Base-by-base conservation (phyloP, 1,139 yeast genomes). In the Zygosaccharomyces pseudobailii region DNA sequence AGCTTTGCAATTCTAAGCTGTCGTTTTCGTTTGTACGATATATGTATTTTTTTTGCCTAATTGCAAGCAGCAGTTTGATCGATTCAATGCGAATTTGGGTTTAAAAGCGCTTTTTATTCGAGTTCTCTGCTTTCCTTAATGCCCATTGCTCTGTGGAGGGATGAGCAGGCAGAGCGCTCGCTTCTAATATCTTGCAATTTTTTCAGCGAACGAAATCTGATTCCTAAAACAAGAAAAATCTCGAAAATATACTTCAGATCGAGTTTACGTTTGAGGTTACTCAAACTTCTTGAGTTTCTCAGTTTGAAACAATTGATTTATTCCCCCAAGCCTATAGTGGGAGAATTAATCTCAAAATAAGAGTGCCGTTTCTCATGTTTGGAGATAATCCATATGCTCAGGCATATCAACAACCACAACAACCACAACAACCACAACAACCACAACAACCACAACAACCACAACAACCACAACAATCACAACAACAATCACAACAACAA, bases 1-100 rank as follows among this genome's bases (percentile, higher is more conserved):
- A 79, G 96, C 96, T 74, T 82, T 87, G 75, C 95, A 87, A 82
- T 87, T 87, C 77, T 87, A 84, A 82, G 72, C 58, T 32, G 34
- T 38, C 41, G 41, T 38, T 38, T 24, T 38, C 33, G 41, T 38
- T 33, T 38, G 41, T 38, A 38, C 41, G 41, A 38, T 38, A 38
- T 38, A 38, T 38, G 41, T 38, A 38, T 38, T 38, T 28, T 13
- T 30, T 28, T 38, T 38, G 41, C 41, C 41, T 38, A 25, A 27
- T 38, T 38, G 41, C 41, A 38, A 38, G 41, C 41, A 38, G 23
- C 30, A 25, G 30, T 38, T 36, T 38, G 33, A 30, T 30, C 33
- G 33, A 30, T 30, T 9, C 33, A 30, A n/a, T n/a, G 19, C 33
- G 33, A 10, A 9, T 30, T 9, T 30, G 13, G 13, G 13, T 30